These are phyloP conservation scores for Hura crepitans DNA, from an alignment of 441 rosid genomes.

Conservation along the genomic window DNA sequence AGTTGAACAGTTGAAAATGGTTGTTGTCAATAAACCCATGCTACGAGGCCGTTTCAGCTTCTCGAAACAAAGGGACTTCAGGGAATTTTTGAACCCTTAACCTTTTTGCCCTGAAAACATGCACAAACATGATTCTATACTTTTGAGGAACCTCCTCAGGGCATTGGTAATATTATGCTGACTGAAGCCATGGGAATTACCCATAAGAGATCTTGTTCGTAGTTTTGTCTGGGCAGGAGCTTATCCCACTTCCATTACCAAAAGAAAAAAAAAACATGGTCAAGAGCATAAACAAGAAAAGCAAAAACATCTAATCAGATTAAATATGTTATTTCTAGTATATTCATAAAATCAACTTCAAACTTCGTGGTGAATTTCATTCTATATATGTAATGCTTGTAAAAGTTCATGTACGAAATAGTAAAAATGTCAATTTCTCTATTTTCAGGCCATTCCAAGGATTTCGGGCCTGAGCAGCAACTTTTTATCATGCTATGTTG, in stretches of 20 bases:
- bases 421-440: not conserved
- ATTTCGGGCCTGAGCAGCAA: not conserved
- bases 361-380: not conserved
- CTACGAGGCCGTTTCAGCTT: slow-evolving; percentile 11
- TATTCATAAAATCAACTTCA: not conserved
- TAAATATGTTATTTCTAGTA: not conserved
- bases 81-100: slow-evolving; percentile 15
- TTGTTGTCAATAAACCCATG: not conserved
- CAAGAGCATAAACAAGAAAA: not conserved
- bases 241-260: too few species aligned
- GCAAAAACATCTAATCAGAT: not conserved
- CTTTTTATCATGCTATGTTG: not conserved
- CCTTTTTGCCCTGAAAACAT: slow-evolving; percentile 40
- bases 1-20: not conserved
- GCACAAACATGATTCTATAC: too few species aligned
- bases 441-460: not conserved
- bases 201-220: too few species aligned
- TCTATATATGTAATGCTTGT: not conserved
- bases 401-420: not conserved
- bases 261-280: slow-evolving; percentile 22
- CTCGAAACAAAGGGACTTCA: not conserved
- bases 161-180: too few species aligned
- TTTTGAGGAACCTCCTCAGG: too few species aligned
- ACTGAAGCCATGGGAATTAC: too few species aligned
- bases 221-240: too few species aligned